Percentiles rank a stretch among this genome's conserved stretches.
Conservation (phyloP, 1,284 basidiomycete genomes). For the Sporisorium scitamineum region DNA sequence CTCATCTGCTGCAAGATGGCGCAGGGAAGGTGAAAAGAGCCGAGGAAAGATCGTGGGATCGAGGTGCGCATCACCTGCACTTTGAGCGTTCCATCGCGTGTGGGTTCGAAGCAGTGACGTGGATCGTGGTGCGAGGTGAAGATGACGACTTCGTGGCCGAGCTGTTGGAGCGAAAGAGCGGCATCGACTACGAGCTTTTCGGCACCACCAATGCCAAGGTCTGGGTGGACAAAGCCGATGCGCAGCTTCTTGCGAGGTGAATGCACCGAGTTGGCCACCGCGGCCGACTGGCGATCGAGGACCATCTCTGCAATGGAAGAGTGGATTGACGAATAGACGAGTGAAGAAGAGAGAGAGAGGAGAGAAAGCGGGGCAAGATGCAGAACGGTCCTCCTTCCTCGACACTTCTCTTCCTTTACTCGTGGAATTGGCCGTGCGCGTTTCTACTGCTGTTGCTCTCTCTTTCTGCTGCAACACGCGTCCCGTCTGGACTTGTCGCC, state of each 20-base stretch:
- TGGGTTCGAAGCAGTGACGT: constrained; percentile 68
- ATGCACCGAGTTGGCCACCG: constrained; percentile 46
- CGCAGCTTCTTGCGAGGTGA: constrained; percentile 61
- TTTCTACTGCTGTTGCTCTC: not conserved
- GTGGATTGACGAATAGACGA: not conserved
- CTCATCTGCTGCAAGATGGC: constrained; percentile 90
- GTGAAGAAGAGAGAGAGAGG: not conserved
- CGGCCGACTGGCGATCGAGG: constrained; percentile 45
- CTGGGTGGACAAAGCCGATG: constrained; percentile 92
- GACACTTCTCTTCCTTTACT: too few species aligned
- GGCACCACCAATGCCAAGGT: constrained; percentile 96
- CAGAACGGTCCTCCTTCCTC: not conserved
- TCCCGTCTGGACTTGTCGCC: too few species aligned
- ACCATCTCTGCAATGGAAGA: constrained; percentile 12
- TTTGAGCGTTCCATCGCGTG: constrained; percentile 76
- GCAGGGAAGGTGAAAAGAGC: constrained; percentile 86
- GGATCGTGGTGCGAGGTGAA: constrained; percentile 94
- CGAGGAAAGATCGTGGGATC: constrained; percentile 79
- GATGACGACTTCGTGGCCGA: constrained; percentile 88
- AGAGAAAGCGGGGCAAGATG: not conserved
- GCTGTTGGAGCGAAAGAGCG: constrained; percentile 83
- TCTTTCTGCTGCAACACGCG: constrained; percentile 6
- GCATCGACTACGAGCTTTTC: constrained; percentile 97
- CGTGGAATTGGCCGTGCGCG: constrained; percentile 9
- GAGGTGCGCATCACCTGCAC: constrained; percentile 85